These are phyloP conservation scores for Penicillium mononematosum DNA, from an alignment of 495 filamentous ascomycete species.

Conservation along the genomic window DNA sequence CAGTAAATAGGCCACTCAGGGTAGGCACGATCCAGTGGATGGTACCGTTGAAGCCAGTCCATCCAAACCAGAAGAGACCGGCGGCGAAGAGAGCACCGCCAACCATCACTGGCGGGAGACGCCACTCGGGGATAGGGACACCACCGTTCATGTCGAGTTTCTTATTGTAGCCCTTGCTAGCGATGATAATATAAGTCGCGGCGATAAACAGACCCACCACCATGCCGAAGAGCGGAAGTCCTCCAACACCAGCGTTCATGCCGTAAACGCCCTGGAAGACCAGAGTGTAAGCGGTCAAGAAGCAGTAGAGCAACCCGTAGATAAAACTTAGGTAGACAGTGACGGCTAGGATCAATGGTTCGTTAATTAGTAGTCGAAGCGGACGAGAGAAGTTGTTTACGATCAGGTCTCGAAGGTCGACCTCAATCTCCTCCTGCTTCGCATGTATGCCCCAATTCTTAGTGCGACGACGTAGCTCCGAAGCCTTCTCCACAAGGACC, in stretches of 20 bases:
- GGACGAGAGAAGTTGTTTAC: constrained; percentile 38
- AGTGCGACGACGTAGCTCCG: constrained; percentile 75
- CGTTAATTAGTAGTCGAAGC: constrained; percentile 27
- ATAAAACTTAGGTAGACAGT: constrained; percentile 39
- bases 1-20: constrained; percentile 63
- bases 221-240: constrained; percentile 45
- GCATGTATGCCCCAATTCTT: constrained; percentile 95
- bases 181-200: constrained; percentile 30
- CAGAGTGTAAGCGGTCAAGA: constrained; percentile 45
- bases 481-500: constrained; percentile 74
- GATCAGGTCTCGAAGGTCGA: constrained; percentile 67
- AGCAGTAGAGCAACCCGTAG: constrained; percentile 47
- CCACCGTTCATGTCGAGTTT: constrained; percentile 72
- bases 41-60: constrained; percentile 63
- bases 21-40: constrained; percentile 87
- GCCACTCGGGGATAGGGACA: constrained; percentile 81
- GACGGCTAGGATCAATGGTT: constrained; percentile 32
- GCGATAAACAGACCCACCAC: constrained; percentile 43
- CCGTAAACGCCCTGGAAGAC: constrained; percentile 43
- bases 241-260: constrained; percentile 39
- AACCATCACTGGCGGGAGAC: constrained; percentile 72
- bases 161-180: constrained; percentile 39
- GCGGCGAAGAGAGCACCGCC: constrained; percentile 71
- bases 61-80: constrained; percentile 88
- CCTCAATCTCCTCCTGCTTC: constrained; percentile 89